These are phyloP conservation scores for Salvia sclarea DNA, from an alignment of 305 asterid species.

Conservation along the genomic window DNA sequence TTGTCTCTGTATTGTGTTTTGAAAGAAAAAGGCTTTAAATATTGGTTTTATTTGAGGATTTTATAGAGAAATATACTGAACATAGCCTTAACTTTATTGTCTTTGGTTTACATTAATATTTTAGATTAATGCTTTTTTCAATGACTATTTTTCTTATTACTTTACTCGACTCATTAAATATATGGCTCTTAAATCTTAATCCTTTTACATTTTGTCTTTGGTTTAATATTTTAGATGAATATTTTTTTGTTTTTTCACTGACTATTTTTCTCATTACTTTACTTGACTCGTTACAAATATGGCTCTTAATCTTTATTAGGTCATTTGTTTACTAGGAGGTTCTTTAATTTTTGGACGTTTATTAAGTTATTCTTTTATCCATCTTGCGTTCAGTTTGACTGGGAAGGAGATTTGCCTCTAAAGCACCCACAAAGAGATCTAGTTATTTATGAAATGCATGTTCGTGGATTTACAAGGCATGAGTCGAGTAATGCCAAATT, in stretches of 20 bases:
- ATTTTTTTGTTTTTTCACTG: not conserved
- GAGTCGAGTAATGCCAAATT: slow-evolving; percentile 71
- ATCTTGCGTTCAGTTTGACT: slow-evolving; percentile 68
- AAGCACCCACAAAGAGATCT: slow-evolving; percentile 71
- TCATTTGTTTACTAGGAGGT: slow-evolving; percentile 16
- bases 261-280: slow-evolving; percentile 5
- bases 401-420: slow-evolving; percentile 97
- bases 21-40: not conserved
- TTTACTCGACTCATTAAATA: slow-evolving; percentile 1
- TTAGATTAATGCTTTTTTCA: not conserved
- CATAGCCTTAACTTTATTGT: not conserved
- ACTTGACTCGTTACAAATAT: slow-evolving; percentile 3
- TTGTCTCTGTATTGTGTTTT: not conserved
- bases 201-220: too few species aligned
- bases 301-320: not conserved
- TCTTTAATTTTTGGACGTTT: slow-evolving; percentile 13
- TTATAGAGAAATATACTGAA: not conserved
- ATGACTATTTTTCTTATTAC: not conserved
- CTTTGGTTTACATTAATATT: not conserved
- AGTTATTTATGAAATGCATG: slow-evolving; percentile 90
- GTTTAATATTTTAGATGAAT: not conserved
- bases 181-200: not conserved
- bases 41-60: not conserved
- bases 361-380: slow-evolving; percentile 11
- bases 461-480: slow-evolving; percentile 92